Percentiles rank a stretch among this genome's conserved stretches.
Evolutionary conservation across 2,329 filamentous ascomycete genomes (phyloP).

Genomic region (Colletotrichum aenigma): DNA sequence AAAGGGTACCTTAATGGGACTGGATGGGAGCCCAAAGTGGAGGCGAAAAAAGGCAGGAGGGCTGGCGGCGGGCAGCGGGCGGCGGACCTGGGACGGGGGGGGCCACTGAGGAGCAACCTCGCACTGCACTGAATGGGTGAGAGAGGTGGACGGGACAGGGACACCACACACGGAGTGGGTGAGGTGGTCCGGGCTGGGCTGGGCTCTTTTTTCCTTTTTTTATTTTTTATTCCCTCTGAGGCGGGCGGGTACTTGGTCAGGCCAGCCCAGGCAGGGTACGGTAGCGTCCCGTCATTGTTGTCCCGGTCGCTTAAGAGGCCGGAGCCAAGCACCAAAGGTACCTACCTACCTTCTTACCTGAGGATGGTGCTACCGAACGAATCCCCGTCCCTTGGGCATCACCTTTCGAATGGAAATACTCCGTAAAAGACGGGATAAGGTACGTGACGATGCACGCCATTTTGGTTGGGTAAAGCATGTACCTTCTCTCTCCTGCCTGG

Average conservation of each 20-base stretch:
- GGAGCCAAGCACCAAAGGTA: background rate
- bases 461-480: background rate
- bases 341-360: background rate
- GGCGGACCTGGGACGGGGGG: slow-evolving; percentile 11
- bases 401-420: background rate
- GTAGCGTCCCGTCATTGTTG: background rate
- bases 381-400: background rate
- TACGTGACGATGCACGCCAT: background rate
- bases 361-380: too few relatives aligned
- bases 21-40: slow-evolving; percentile 20
- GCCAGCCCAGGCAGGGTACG: background rate
- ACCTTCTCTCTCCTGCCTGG: background rate
- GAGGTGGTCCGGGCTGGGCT: slow-evolving; percentile 2
- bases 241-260: background rate
- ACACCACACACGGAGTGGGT: background rate
- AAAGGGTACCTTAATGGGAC: slow-evolving; percentile 17
- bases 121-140: background rate
- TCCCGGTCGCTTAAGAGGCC: background rate
- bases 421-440: background rate
- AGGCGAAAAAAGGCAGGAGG: slow-evolving; percentile 13
- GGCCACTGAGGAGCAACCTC: background rate
- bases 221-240: background rate
- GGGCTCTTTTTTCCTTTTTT: background rate
- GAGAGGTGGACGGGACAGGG: background rate
- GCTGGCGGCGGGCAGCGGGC: slow-evolving; percentile 1